phyloP scores from a whole-genome alignment of 2,329 filamentous ascomycete species.

The Colletotrichum sp. region DNA sequence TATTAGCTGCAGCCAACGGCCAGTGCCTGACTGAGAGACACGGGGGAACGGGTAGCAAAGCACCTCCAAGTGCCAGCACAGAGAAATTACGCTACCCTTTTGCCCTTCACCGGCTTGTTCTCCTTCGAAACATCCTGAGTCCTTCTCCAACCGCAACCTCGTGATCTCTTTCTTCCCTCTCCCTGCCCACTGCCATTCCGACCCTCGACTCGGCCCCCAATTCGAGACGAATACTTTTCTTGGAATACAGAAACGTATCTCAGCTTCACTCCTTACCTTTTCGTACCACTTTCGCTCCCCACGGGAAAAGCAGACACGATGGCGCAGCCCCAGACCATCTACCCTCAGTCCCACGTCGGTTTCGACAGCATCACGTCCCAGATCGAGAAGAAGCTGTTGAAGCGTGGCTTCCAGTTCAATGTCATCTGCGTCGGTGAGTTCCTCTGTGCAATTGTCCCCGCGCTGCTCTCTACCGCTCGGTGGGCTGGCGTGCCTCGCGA shows the following conservation, averaged over 20 bases:
- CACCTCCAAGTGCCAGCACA: slow-evolving; percentile 32
- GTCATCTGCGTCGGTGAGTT: slow-evolving; percentile 97
- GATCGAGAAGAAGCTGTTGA: slow-evolving; percentile 99
- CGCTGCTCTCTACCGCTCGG: background rate
- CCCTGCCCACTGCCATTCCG: slow-evolving; percentile 17
- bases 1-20: slow-evolving; percentile 24
- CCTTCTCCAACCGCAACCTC: slow-evolving; percentile 11
- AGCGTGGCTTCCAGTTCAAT: slow-evolving; percentile 99
- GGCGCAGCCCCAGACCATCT: slow-evolving; percentile 70
- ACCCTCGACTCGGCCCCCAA: slow-evolving; percentile 29
- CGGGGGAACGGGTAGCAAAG: slow-evolving; percentile 13
- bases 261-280: slow-evolving; percentile 32
- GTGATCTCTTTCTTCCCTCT: slow-evolving; percentile 12
- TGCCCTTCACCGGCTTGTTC: slow-evolving; percentile 24
- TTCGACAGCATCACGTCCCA: slow-evolving; percentile 99
- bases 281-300: slow-evolving; percentile 34
- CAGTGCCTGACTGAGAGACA: slow-evolving; percentile 20
- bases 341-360: slow-evolving; percentile 97
- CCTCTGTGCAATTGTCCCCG: background rate
- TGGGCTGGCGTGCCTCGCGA: background rate
- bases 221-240: slow-evolving; percentile 34
- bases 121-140: slow-evolving; percentile 22
- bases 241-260: slow-evolving; percentile 33
- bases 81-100: slow-evolving; percentile 36
- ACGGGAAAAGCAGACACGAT: slow-evolving; percentile 44